Evolutionary conservation across 2,329 filamentous ascomycete species (phyloP).

Genomic region (Chaetothyriales sp.): DNA sequence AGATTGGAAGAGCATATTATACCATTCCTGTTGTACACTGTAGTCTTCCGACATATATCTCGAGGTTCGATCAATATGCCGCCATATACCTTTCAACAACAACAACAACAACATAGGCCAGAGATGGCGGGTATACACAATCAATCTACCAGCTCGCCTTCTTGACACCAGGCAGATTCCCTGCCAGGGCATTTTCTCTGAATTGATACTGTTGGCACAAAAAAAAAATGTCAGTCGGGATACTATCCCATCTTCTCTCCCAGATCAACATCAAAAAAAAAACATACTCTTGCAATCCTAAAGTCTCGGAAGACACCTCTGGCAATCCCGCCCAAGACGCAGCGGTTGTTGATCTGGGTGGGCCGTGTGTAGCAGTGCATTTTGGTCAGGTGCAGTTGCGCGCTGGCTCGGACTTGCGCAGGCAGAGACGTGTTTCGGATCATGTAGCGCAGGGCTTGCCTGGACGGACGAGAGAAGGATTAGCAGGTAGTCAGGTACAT

Average conservation of each 20-base stretch:
- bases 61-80: background rate
- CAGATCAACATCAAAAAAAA: background rate
- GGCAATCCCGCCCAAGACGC: constrained; percentile 78
- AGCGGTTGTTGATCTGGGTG: constrained; percentile 88
- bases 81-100: too few species aligned
- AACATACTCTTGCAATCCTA: constrained; percentile 70
- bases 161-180: constrained; percentile 78
- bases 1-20: background rate
- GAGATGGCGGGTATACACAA: too few species aligned
- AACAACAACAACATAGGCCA: too few species aligned
- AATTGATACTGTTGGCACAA: constrained; percentile 93
- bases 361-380: constrained; percentile 93
- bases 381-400: constrained; percentile 79
- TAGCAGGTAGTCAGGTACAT: too few species aligned
- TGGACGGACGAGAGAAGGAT: constrained; percentile 23
- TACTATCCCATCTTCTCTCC: background rate
- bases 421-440: constrained; percentile 84
- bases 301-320: constrained; percentile 88
- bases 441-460: constrained; percentile 85
- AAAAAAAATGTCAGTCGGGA: constrained; percentile 2
- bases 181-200: constrained; percentile 70
- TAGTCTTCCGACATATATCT: background rate
- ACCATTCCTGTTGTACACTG: background rate
- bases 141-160: constrained; percentile 77
- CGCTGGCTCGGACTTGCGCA: constrained; percentile 67